A percentile compares a stretch with the other conserved stretches of the same genome.
Conservation (phyloP, 495 filamentous ascomycete species). For the Neurospora intermedia region DNA sequence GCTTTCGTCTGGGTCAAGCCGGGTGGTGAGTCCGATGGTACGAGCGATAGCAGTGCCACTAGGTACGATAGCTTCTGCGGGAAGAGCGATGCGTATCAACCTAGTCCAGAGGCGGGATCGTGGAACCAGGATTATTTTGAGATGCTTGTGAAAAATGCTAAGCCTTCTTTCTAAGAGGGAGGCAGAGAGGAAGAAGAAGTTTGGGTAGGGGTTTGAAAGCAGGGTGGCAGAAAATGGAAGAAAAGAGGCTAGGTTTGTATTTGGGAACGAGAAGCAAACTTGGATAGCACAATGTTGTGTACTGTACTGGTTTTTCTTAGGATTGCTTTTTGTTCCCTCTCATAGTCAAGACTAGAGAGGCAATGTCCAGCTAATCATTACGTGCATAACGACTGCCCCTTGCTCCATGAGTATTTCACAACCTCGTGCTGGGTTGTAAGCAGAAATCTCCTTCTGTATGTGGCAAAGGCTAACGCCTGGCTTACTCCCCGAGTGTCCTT, state of each 20-base stretch:
- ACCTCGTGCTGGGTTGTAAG: background rate
- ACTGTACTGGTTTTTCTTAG: background rate
- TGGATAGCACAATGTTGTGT: background rate
- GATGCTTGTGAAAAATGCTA: slow-evolving; percentile 57
- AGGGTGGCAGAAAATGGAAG: background rate
- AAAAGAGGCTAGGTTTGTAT: background rate
- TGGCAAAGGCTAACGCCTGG: background rate
- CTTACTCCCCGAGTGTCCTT: background rate
- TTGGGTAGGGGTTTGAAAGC: background rate
- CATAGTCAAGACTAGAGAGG: background rate
- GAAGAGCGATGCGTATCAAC: slow-evolving; percentile 46
- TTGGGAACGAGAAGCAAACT: background rate
- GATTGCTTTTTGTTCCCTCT: background rate
- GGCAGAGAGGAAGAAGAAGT: background rate
- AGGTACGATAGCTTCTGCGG: slow-evolving; percentile 70
- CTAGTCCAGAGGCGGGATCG: slow-evolving; percentile 65
- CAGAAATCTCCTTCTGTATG: background rate
- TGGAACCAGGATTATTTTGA: slow-evolving; percentile 79
- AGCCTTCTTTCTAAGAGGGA: slow-evolving; percentile 37
- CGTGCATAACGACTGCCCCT: background rate
- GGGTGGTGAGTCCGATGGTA: slow-evolving; percentile 74
- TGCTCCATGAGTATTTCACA: background rate
- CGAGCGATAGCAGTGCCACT: slow-evolving; percentile 46
- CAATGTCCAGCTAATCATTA: background rate
- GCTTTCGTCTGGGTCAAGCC: slow-evolving; percentile 82